Evolutionary conservation across 2,329 filamentous ascomycete genomes (phyloP), one percentile per base, ranked within the genome.

Genomic region (Raffaelea deltoideospora): DNA sequence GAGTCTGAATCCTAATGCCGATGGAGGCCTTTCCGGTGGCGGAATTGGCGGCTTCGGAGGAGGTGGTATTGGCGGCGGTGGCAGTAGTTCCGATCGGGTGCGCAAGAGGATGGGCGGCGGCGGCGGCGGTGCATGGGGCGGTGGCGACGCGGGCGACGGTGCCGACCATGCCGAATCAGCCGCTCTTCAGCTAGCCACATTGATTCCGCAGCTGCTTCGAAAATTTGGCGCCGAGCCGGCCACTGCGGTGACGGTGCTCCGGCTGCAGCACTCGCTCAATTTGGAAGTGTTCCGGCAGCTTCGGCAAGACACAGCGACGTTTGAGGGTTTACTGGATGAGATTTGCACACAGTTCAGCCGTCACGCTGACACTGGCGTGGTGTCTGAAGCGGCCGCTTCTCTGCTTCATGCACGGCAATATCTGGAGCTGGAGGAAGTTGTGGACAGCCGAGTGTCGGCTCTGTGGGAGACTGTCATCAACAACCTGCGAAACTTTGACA

Each of bases 261-360:
- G 85, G 23, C 64, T 98, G 31, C 84, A 92, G 52, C 84, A 88
- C 50, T 74, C 83, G 28, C 73, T 98, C 18, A 83, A 94, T 46
- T 68, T 95, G 1, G 81, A 88, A 29, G 72, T 87, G 18, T 92
- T 96, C 51, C 79, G 87, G 51, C 83, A 93, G 50, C 64, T 96
- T 27, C 79, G 87, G 35, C 86, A 94, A 53, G 85, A 92, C 45
- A 75, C 84, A 1, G 77, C 79, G 2, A 79, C 76, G 2, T 93
- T 92, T 51, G 73, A 78, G 7, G 75, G 79, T 18, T 62, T 96
- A 22, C 64, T 98, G 2, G 86, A 94, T 47, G 87, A 95, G 49
- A 85, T 96, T 47, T 86, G 83, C 54, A 85, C 84, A 40, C 90
- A 98, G 49, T 96, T 98, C 59, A 76, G 81, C 48, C 76, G 85